Evolutionary conservation across 1,139 yeast species (phyloP).

Genomic region (Yamadazyma membranifaciens): DNA sequence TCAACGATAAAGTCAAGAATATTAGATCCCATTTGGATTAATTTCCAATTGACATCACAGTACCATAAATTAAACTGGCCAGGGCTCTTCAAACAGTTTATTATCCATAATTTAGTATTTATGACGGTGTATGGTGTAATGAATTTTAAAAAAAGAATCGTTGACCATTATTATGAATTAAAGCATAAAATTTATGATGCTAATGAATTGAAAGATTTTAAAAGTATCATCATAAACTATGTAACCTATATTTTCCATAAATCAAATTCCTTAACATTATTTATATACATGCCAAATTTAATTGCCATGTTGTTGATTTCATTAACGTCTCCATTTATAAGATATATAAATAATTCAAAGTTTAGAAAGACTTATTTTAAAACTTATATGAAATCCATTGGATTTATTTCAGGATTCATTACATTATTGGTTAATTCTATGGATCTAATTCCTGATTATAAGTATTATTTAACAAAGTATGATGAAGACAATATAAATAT

Average conservation of each 20-base stretch:
- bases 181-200: constrained; percentile 20
- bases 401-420: constrained; percentile 32
- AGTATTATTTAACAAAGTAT: constrained; percentile 17
- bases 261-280: constrained; percentile 35
- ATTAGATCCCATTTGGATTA: constrained; percentile 46
- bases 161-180: constrained; percentile 29
- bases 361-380: constrained; percentile 31
- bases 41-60: constrained; percentile 31
- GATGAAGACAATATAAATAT: constrained; percentile 11
- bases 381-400: constrained; percentile 35
- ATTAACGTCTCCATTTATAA: constrained; percentile 33
- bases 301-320: constrained; percentile 35
- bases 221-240: constrained; percentile 19
- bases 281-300: constrained; percentile 38
- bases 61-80: constrained; percentile 29
- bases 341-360: constrained; percentile 16
- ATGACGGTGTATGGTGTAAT: constrained; percentile 20
- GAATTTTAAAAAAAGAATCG: constrained; percentile 24
- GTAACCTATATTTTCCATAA: constrained; percentile 21
- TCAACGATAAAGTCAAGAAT: constrained; percentile 30
- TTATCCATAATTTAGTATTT: constrained; percentile 26
- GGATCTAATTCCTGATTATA: constrained; percentile 25
- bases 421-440: constrained; percentile 28
- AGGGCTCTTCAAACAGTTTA: constrained; percentile 27
- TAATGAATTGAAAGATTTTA: constrained; percentile 11